phyloP scores from a whole-genome alignment of 805 yeast species.

The Lipomyces sp. region DNA sequence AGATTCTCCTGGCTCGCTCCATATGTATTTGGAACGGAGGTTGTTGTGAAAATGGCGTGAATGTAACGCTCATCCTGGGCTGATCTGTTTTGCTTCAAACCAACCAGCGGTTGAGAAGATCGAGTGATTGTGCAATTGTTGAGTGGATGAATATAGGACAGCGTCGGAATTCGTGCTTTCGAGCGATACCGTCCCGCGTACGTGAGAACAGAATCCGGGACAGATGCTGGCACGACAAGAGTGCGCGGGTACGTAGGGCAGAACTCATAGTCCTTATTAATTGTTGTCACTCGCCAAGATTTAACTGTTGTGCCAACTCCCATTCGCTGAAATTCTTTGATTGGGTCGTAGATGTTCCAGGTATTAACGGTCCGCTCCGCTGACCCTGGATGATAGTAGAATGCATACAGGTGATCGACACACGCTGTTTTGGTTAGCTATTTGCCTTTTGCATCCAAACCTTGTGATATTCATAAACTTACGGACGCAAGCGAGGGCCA shows the following conservation, averaged over 20 bases:
- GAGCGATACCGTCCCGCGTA: constrained; percentile 89
- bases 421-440: constrained; percentile 41
- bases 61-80: constrained; percentile 89
- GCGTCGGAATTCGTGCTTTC: constrained; percentile 79
- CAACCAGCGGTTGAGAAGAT: constrained; percentile 92
- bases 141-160: constrained; percentile 72
- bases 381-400: constrained; percentile 73
- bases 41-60: constrained; percentile 70
- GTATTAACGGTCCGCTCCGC: constrained; percentile 68
- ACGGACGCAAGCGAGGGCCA: constrained; percentile 62
- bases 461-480: not conserved
- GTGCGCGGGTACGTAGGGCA: constrained; percentile 75
- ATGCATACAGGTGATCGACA: constrained; percentile 74
- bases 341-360: constrained; percentile 72
- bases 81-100: constrained; percentile 83
- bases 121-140: constrained; percentile 74
- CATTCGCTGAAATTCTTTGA: constrained; percentile 72
- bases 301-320: constrained; percentile 50
- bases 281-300: constrained; percentile 69
- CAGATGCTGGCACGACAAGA: constrained; percentile 71
- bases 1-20: constrained; percentile 58
- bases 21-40: constrained; percentile 46
- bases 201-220: constrained; percentile 79
- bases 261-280: constrained; percentile 61
- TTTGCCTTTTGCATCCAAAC: not conserved